phyloP scores from a whole-genome alignment of 257 asterid species.

The Apocynum venetum region DNA sequence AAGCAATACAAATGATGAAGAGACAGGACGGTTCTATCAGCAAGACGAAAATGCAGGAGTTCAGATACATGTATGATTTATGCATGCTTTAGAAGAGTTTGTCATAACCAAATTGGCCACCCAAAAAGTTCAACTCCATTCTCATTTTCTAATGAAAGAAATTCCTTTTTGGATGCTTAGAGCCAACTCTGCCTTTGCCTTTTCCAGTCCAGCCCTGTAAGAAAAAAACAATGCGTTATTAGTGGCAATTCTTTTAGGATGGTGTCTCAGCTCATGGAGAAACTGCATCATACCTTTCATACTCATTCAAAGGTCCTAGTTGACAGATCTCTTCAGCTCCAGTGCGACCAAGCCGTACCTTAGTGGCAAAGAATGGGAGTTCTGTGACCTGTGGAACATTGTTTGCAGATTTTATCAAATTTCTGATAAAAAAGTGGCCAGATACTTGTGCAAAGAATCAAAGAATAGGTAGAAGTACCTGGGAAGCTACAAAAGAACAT shows the following conservation, averaged over 20 bases:
- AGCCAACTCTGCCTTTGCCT: slow-evolving; percentile 70
- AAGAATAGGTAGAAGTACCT: slow-evolving; percentile 35
- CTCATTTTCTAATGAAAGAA: slow-evolving; percentile 67
- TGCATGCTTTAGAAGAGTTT: neutral
- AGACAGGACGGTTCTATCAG: neutral
- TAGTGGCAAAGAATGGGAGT: slow-evolving; percentile 75
- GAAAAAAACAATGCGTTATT: neutral
- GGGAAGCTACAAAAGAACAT: slow-evolving; percentile 74
- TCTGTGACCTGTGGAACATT: slow-evolving; percentile 58
- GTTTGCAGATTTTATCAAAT: slow-evolving; percentile 1
- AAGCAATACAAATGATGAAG: neutral
- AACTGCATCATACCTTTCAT: slow-evolving; percentile 55
- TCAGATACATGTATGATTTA: neutral
- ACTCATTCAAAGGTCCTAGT: slow-evolving; percentile 71
- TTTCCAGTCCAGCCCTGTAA: slow-evolving; percentile 70
- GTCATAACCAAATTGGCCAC: neutral
- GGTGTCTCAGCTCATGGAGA: neutral
- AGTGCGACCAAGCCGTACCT: slow-evolving; percentile 65
- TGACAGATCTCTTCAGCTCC: slow-evolving; percentile 88
- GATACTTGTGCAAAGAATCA: neutral
- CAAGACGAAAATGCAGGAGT: neutral
- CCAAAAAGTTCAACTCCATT: neutral
- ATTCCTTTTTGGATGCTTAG: slow-evolving; percentile 75
- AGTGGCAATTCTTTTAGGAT: neutral
- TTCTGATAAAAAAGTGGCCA: neutral